phyloP scores from a whole-genome alignment of 2,329 filamentous ascomycete genomes.

The Tolypocladium nubicola region DNA sequence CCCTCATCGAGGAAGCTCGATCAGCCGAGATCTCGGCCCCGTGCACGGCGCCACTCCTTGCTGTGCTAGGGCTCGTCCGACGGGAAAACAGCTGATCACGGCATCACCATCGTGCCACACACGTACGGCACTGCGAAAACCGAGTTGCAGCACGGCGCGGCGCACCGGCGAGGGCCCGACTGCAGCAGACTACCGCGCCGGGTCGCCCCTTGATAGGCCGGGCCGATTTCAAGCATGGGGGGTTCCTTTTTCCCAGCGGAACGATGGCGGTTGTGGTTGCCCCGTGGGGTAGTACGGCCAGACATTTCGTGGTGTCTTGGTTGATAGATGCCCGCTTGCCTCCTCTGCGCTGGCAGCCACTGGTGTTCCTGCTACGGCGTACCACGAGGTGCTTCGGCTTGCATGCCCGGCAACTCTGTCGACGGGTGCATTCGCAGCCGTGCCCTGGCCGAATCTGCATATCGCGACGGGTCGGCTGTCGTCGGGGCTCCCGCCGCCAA shows the following conservation, averaged over 20 bases:
- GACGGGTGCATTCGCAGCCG: not conserved
- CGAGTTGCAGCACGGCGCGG: not conserved
- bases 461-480: not conserved
- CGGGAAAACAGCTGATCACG: not conserved
- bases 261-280: not conserved
- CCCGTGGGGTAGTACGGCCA: not conserved
- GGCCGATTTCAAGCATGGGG: not conserved
- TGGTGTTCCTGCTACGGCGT: not conserved
- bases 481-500: not conserved
- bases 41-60: not conserved
- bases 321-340: not conserved
- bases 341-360: not conserved
- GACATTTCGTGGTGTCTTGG: not conserved
- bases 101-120: not conserved
- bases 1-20: not conserved
- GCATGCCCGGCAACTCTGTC: not conserved
- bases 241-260: not conserved
- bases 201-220: not conserved
- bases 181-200: not conserved
- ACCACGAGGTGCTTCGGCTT: not conserved
- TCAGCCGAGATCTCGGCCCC: not conserved
- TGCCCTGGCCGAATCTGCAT: not conserved
- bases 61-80: not conserved
- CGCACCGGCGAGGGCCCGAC: not conserved
- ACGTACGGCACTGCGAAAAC: not conserved